A percentile compares a stretch with the other conserved stretches of the same genome.
Evolutionary conservation across 306 rosid species (phyloP).

Genomic region (Cucurbita maxima): DNA sequence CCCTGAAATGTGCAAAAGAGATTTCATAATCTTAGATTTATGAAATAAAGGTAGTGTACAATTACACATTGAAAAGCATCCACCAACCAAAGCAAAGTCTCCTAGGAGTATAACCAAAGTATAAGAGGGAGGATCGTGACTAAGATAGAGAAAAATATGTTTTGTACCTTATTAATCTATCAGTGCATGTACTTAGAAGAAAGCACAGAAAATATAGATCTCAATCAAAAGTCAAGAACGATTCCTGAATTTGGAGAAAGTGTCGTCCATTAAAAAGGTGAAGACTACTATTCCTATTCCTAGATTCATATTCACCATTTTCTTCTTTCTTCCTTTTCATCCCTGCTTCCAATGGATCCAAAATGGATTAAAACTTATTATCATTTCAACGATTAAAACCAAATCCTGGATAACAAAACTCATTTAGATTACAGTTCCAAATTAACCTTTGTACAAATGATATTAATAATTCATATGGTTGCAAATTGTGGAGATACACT

Average conservation of each 20-base stretch:
- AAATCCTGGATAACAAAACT: neutral
- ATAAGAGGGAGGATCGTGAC: neutral
- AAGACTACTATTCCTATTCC: neutral
- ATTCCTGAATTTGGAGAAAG: neutral
- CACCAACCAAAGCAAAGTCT: neutral
- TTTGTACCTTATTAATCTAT: neutral
- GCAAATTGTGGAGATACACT: neutral
- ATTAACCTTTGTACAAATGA: neutral
- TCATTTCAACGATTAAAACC: neutral
- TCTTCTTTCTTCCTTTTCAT: neutral
- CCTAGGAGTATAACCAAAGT: neutral
- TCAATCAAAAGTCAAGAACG: neutral
- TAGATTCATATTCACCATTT: neutral
- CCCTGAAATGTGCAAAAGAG: conserved; percentile 39
- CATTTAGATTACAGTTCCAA: neutral
- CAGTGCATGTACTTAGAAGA: neutral
- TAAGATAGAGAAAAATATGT: neutral
- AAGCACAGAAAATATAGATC: neutral
- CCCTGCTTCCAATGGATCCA: neutral
- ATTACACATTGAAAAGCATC: neutral
- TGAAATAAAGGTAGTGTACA: neutral
- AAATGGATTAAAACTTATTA: neutral
- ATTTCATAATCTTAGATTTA: neutral
- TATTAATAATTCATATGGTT: no score
- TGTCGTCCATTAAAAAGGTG: neutral